These are phyloP conservation scores for Trametes hirsuta DNA, from an alignment of 1,284 basidiomycete species.

Conservation along the genomic window DNA sequence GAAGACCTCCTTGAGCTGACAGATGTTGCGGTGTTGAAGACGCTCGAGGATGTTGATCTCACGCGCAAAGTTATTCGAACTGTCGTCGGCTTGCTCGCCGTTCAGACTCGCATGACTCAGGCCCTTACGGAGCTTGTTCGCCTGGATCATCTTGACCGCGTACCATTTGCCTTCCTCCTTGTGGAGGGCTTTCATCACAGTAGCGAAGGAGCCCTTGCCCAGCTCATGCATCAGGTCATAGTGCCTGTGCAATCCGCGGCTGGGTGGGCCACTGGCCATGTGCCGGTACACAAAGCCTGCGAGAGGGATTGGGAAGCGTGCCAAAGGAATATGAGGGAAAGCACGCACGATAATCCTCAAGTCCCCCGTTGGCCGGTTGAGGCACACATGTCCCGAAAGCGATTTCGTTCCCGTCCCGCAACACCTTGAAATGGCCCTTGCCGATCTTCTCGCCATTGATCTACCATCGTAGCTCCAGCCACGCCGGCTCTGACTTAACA, in stretches of 20 bases:
- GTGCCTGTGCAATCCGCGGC: slow-evolving; percentile 56
- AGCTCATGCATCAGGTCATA: slow-evolving; percentile 72
- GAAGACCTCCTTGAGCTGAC: slow-evolving; percentile 80
- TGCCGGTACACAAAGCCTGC: slow-evolving; percentile 57
- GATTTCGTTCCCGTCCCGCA: slow-evolving; percentile 83
- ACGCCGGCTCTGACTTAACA: slow-evolving; percentile 9
- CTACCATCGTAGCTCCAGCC: slow-evolving; percentile 39
- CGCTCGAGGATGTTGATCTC: slow-evolving; percentile 82
- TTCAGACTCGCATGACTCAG: slow-evolving; percentile 9
- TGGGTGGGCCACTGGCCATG: slow-evolving; percentile 50
- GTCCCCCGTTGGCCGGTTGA: slow-evolving; percentile 46
- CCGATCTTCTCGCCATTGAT: slow-evolving; percentile 74
- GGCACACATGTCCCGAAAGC: slow-evolving; percentile 68
- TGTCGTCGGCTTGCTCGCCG: slow-evolving; percentile 10
- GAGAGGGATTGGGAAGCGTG: not conserved
- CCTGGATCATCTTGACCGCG: slow-evolving; percentile 79
- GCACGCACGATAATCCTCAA: slow-evolving; percentile 63
- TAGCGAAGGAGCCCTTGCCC: slow-evolving; percentile 82
- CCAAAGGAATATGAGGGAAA: slow-evolving; percentile 9
- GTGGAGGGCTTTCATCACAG: slow-evolving; percentile 72
- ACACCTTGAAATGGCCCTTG: slow-evolving; percentile 55
- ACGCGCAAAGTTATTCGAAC: slow-evolving; percentile 50
- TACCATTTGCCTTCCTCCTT: slow-evolving; percentile 62
- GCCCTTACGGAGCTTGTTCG: slow-evolving; percentile 39
- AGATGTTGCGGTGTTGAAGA: slow-evolving; percentile 82